Conservation (phyloP, 805 yeast genomes). For the Starmera caribaea region DNA sequence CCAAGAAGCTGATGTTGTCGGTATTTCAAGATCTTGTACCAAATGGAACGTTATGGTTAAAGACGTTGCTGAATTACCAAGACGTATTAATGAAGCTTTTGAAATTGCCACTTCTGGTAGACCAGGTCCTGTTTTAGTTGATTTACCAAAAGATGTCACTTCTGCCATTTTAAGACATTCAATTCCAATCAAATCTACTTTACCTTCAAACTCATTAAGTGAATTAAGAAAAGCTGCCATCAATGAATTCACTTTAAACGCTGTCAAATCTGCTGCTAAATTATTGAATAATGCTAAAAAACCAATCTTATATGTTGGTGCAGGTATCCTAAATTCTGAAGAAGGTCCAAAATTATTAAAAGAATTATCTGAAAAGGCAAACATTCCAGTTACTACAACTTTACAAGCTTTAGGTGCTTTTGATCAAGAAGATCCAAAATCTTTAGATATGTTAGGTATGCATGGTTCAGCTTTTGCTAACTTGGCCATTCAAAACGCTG, state of each 20-base stretch:
- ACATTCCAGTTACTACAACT: conserved; percentile 94
- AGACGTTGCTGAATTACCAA: conserved; percentile 86
- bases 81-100: conserved; percentile 94
- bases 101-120: conserved; percentile 94
- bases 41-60: conserved; percentile 99
- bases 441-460: conserved; percentile 97
- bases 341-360: conserved; percentile 74
- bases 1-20: conserved; percentile 98
- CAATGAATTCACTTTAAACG: conserved; percentile 64
- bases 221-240: conserved; percentile 62
- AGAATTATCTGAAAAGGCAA: conserved; percentile 82
- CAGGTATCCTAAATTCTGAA: conserved; percentile 71
- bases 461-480: conserved; percentile 96
- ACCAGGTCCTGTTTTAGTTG: conserved; percentile 98
- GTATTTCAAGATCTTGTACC: conserved; percentile 94
- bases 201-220: conserved; percentile 61
- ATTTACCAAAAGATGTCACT: conserved; percentile 96
- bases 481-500: conserved; percentile 88
- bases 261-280: conserved; percentile 67
- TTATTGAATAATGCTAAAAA: conserved; percentile 75
- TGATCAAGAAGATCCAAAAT: conserved; percentile 84
- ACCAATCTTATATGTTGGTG: conserved; percentile 88
- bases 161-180: conserved; percentile 81
- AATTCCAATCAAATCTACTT: conserved; percentile 70
- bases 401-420: conserved; percentile 90